These are phyloP conservation scores for Sclerotinia glacialis DNA, from an alignment of 2,329 filamentous ascomycete species.

Conservation along the genomic window DNA sequence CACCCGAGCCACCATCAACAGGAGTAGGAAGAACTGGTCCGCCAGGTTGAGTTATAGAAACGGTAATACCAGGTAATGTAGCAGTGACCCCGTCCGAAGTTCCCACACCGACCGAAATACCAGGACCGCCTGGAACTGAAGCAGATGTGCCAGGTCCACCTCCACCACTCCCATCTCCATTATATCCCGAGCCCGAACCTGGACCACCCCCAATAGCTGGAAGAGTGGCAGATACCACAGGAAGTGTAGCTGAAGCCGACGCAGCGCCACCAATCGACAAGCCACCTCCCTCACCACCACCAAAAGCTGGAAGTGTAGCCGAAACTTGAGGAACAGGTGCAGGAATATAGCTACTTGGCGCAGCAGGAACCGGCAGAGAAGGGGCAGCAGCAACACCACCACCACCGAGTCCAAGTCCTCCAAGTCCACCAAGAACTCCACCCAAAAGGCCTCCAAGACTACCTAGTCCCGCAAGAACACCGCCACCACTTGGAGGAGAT, in stretches of 20 bases:
- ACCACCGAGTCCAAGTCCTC: not conserved
- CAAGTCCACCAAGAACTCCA: not conserved
- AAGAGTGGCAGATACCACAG: not conserved
- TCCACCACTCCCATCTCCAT: not conserved
- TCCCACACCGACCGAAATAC: constrained; percentile 3
- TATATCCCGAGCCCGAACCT: not conserved
- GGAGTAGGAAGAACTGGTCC: not conserved
- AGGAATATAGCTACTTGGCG: not conserved
- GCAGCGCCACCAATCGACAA: constrained; percentile 6
- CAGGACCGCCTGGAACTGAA: not conserved
- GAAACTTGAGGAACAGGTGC: not conserved
- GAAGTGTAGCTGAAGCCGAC: constrained; percentile 4
- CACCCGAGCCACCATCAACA: not conserved
- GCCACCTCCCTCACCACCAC: not conserved
- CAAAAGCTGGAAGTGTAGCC: not conserved
- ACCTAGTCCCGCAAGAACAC: not conserved
- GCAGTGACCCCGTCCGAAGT: constrained; percentile 11
- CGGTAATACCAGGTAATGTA: not conserved
- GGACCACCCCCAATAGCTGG: not conserved
- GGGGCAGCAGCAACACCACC: not conserved
- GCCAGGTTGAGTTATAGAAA: constrained; percentile 1
- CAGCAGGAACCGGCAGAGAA: not conserved
- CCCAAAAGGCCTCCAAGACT: not conserved
- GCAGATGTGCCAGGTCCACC: not conserved
- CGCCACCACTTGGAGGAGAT: not conserved